phyloP scores from a whole-genome alignment of 345 rosid species.

The Rhodamnia rubescens region DNA sequence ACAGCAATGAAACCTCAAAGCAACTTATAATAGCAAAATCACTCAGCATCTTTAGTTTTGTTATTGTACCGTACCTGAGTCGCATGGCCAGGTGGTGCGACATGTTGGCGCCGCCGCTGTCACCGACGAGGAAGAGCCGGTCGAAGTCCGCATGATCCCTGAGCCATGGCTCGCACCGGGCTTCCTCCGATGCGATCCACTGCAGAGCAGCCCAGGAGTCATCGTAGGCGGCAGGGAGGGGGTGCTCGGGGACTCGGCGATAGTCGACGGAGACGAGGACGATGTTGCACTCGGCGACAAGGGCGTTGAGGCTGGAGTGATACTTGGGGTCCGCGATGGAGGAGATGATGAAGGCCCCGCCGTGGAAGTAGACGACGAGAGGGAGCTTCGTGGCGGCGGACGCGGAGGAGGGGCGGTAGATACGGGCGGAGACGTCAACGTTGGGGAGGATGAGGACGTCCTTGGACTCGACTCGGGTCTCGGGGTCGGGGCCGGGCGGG shows the following conservation, averaged over 20 bases:
- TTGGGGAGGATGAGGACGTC: constrained; percentile 42
- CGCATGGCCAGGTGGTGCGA: constrained; percentile 51
- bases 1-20: background rate
- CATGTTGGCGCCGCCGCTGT: constrained; percentile 70
- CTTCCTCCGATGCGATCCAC: constrained; percentile 10
- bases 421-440: constrained; percentile 43
- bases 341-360: constrained; percentile 66
- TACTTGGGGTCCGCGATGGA: constrained; percentile 47
- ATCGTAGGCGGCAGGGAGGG: constrained; percentile 61
- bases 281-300: constrained; percentile 43
- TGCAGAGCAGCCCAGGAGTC: constrained; percentile 63
- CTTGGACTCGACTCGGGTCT: constrained; percentile 45
- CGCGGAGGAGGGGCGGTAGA: constrained; percentile 37
- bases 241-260: constrained; percentile 61
- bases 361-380: constrained; percentile 63
- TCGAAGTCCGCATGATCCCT: constrained; percentile 29
- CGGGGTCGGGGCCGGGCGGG: constrained; percentile 47
- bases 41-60: background rate
- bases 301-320: constrained; percentile 50
- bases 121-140: constrained; percentile 43
- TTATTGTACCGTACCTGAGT: constrained; percentile 8
- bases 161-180: constrained; percentile 35
- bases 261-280: constrained; percentile 54
- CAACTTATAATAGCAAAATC: background rate
- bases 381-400: constrained; percentile 31